Base-by-base conservation (phyloP, 306 rosid species). In the Prunus kanzakura region DNA sequence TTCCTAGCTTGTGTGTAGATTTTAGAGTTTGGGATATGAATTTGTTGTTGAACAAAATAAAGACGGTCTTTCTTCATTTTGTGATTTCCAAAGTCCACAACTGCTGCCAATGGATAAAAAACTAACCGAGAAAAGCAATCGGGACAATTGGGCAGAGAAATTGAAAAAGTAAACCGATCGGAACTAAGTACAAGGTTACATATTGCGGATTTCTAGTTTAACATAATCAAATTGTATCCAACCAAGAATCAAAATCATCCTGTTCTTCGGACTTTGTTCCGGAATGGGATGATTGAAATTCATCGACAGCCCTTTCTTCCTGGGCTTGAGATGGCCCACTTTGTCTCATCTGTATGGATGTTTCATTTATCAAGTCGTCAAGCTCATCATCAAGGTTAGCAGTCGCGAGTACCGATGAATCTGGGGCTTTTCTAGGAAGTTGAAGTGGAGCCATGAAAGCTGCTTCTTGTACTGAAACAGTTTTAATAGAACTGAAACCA, bases 181-280 rank as follows among this genome's bases (percentile, higher is more conserved):
- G 9, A 30, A 32, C 64, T 8, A 4, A 27, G 64, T 35, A 16
- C 12, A 30, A 64, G 69, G 51, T 19, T 12, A 41, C 9, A n/a
- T 11, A 12, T 11, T 54, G 13, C 27, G n/a, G 43, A 66, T 54
- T 52, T 70, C 14, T 32, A 52, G 51, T 62, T 71, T 22, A 20
- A 23, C 60, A 67, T 32, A 51, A 67, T 86, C 87, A 90, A 68
- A 90, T 77, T 71, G 96, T 87, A 83, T 87, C 93, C 38, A 90
- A 85, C 98, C 96, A 89, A 64, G 94, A 84, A 76, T 90, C 94
- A 78, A 93, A 89, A 65, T 90, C 93, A 78, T 89, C 88, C 3
- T 73, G 30, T 63, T 71, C 72, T 82, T 78, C 63, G 73, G 89
- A 56, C 81, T 78, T 84, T 72, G 81, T 80, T 76, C 62, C 91